Evolutionary conservation across 2,329 filamentous ascomycete genomes (phyloP), one percentile per base, ranked within the genome.

Genomic region (Aphanocladium album): DNA sequence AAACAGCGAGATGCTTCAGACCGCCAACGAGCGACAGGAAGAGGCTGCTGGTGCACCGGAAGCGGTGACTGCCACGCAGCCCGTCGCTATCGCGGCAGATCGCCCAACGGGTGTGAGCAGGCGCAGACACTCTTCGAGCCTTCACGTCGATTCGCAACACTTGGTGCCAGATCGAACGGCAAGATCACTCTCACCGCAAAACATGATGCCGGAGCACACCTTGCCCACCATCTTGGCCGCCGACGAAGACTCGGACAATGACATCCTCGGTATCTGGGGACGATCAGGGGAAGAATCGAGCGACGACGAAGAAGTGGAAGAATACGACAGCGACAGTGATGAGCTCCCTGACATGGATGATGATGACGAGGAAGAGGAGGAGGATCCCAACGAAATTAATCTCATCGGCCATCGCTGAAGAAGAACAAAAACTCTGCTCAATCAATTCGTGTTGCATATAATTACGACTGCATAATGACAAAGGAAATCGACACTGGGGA

Each of bases 231-330:
- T 69, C 1, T 61, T 70, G 5, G 63, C 67, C n/a, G 68, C 69
- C 8, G 71, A 77, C 12, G 74, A 75, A 9, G 81, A 83, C 17
- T 81, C 80, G 0, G 80, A 82, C 19, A 78, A 80, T 9, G 84
- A 85, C 60, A 80, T 87, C 61, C 67, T 87, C 33, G 80, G 81
- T 33, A 80, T 88, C 54, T 87, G 84, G 82, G 79, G 69, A 50
- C 76, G 72, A 11, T 73, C 76, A 14, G 76, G 77, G 6, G 76
- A 78, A 2, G 76, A 75, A n/a, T 76, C 76, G 3, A 75, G 71
- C 8, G 79, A 80, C 46, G 79, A 81, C 2, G 79, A 80, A 1
- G 73, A 75, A 19, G 77, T 77, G 23, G 77, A 79, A 4, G 79
- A 80, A 2, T 70, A 79, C 3, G 73, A 76, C 25, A 78, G 79